These are phyloP conservation scores for Aspergillus hortae DNA, from an alignment of 2,329 filamentous ascomycete genomes.

Conservation along the genomic window DNA sequence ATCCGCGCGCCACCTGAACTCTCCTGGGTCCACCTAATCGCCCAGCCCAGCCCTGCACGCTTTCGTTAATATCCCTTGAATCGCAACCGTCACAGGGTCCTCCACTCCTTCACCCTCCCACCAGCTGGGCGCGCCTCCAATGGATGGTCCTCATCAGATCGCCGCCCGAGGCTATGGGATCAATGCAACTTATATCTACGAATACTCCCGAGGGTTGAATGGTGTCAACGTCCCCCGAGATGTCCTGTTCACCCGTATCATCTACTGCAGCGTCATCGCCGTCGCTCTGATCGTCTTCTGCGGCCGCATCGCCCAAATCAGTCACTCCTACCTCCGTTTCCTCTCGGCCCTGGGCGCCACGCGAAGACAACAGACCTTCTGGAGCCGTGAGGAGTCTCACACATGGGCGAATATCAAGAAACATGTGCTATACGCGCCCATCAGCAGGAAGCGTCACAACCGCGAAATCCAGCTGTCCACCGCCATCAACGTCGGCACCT, in stretches of 20 bases:
- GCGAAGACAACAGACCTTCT: conserved; percentile 42
- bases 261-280: conserved; percentile 34
- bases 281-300: conserved; percentile 37
- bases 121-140: conserved; percentile 17
- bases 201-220: conserved; percentile 37
- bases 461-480: conserved; percentile 65
- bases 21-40: neutral
- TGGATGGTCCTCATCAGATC: conserved; percentile 25
- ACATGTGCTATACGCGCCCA: conserved; percentile 57
- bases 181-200: conserved; percentile 39
- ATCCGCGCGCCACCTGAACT: neutral
- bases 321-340: conserved; percentile 43
- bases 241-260: conserved; percentile 36
- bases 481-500: conserved; percentile 68
- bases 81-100: neutral
- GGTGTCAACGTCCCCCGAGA: conserved; percentile 40
- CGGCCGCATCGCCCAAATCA: conserved; percentile 41
- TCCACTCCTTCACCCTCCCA: conserved; percentile 5
- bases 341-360: conserved; percentile 38
- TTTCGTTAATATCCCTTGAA: neutral
- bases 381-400: conserved; percentile 40
- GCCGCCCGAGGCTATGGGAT: conserved; percentile 25
- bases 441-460: conserved; percentile 74
- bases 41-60: neutral
- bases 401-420: conserved; percentile 46